Evolutionary conservation across 257 asterid species (phyloP).

Genomic region (Solanum etuberosum): DNA sequence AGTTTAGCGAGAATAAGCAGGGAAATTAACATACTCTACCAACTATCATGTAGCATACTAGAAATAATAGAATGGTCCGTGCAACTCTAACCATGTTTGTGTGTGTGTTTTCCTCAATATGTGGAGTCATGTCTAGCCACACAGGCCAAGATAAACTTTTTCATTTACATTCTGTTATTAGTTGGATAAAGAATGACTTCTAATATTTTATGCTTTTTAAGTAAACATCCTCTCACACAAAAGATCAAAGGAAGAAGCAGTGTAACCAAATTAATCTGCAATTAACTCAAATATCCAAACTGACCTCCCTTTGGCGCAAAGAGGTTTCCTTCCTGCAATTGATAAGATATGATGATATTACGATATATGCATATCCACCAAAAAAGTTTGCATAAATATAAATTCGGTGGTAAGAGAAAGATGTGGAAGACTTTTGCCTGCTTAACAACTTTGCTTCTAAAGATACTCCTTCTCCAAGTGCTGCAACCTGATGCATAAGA

Average conservation of each 20-base stretch:
- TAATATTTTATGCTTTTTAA: neutral
- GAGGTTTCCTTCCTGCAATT: constrained; percentile 87
- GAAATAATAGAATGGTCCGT: neutral
- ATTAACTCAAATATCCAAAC: neutral
- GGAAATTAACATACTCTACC: neutral
- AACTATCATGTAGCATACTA: neutral
- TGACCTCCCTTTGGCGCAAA: constrained; percentile 93
- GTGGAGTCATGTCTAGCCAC: neutral
- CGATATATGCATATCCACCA: neutral
- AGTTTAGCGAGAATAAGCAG: neutral
- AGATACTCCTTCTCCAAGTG: constrained; percentile 94
- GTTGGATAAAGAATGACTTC: neutral
- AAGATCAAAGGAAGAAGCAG: neutral
- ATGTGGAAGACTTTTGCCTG: constrained; percentile 43
- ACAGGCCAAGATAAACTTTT: neutral
- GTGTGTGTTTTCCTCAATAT: neutral
- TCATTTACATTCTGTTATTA: neutral
- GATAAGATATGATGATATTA: neutral
- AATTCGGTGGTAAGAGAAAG: constrained; percentile 11
- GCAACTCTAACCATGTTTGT: neutral
- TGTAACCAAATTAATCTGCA: constrained; percentile 7
- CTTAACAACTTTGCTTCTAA: constrained; percentile 89
- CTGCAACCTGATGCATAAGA: constrained; percentile 63
- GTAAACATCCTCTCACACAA: neutral
- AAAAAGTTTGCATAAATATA: constrained; percentile 3